Base-by-base conservation (phyloP, 1,284 basidiomycete species). In the Apiotrichum porosum region DNA sequence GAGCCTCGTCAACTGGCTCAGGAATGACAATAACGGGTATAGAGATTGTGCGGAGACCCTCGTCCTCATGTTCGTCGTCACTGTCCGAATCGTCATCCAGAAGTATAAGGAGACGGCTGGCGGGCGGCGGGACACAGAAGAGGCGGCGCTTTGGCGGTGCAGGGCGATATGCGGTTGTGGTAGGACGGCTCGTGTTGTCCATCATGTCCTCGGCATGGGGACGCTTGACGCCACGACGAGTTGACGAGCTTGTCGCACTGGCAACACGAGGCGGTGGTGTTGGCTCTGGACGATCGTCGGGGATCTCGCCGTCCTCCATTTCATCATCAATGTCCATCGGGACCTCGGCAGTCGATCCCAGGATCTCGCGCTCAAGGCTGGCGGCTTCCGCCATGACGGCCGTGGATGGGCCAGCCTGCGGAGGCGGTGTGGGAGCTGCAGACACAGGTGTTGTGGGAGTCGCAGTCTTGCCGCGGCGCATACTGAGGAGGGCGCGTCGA, bases 251-350 rank as follows among this genome's bases (percentile, higher is more conserved):
- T 40, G 24, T 9, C 47, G 32, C 18, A 44, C 21, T 9, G 48
- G 22, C 26, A 39, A n/a, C n/a, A n/a, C n/a, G 38, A 14, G 42
- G 37, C 2, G 41, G 32, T 17, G 37, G 37, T n/a, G 38, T 21
- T 8, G 45, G 35, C 4, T 43, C 43, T 6, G 35, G 38, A 26
- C 49, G 30, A 9, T 38, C 17, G n/a, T 53, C 51, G 5, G 42
- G 41, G 23, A 69, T 68, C 50, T 71, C 66, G 3, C 69, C 69
- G 38, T 68, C 65, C 47, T 71, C 69, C 4, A 58, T 49, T 17
- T 56, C 52, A 24, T 66, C 62, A 19, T 62, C 58, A 28, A 58
- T 46, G 23, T 56, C 55, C 53, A 56, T 56, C 12, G 49, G 52
- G 2, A 49, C 50, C 37, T 45, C 57, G 8, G 37, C 39, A 17